Evolutionary conservation across 495 filamentous ascomycete species (phyloP), one percentile per base, ranked within the genome.

Genomic region (Cryomyces minteri): DNA sequence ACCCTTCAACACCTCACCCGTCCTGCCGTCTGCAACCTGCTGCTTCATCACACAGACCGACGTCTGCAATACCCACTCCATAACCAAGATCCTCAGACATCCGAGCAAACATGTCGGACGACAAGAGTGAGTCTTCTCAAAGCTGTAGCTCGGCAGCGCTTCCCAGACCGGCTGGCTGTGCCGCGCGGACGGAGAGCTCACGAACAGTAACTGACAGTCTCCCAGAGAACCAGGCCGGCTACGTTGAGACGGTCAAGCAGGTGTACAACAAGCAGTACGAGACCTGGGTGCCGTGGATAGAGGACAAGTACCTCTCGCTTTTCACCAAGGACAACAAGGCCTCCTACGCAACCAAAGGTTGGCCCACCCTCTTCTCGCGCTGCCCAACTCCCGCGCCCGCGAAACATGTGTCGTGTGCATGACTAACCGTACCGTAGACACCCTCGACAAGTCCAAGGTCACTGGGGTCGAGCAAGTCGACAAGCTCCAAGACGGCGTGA

Each of bases 261-360:
- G 66, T 62, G 9, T 80, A 79, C 65, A 71, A 76, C 57, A 58
- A 70, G 8, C 72, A 80, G 53, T 82, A 83, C 55, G 74, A 82
- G 51, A 68, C 65, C 43, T 83, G 79, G 80, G 72, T 81, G 60
- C 79, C 80, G 5, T 84, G 79, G 77, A 66, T 82, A 33, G 80
- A 84, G 52, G 80, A 83, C 58, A 58, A 71, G 44, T 82, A 80
- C 54, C 67, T 84, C 12, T 65, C 62, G 33, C 82, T 72, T 65
- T 82, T 83, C 50, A 77, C 73, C 51, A 77, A 72, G 47, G 79
- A 84, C 51, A 84, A 83, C 62, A 80, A 82, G 60, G 67, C 76
- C 1, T 75, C 71, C 50, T 82, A 81, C 52, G 64, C 66, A 1
- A 67, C 76, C 0, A 77, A 72, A 53, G 71, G 77, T 79, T 59